Base-by-base conservation (phyloP, 306 rosid species). In the Acacia melanoxylon region DNA sequence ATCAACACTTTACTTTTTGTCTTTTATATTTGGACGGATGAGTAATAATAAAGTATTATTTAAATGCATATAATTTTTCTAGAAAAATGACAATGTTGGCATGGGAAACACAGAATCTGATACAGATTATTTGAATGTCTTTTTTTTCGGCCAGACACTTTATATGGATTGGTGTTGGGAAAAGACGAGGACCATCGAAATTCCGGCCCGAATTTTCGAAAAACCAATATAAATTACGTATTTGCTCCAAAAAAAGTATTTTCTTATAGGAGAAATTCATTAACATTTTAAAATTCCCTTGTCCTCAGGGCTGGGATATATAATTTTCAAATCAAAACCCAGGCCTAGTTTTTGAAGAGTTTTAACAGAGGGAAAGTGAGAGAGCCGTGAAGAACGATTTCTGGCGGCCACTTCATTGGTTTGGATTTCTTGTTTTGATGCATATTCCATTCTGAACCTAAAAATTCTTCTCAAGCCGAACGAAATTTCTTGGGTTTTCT, bases 181-280 rank as follows among this genome's bases (percentile, higher is more conserved):
- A n/a, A n/a, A 22, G 56, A n/a, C 51, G 9, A 67, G 33, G 51
- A 54, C 31, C 51, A 80, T 80, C 85, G 87, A 73, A 80, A 86
- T 49, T 83, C 51, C n/a, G 63, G 86, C 85, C 85, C 44, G n/a
- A 79, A 86, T 77, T 67, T 79, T 81, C 80, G 88, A 14, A 25
- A 42, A 70, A 78, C 73, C 80, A 10, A 58, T 3, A 48, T 48
- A 48, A 51, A 31, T 3, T 52, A 61, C 76, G 76, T 15, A 45
- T 6, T 24, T 42, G 58, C 58, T 37, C 8, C 8, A 35, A 37
- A 37, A 37, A 37, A 37, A 37, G 41, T 37, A 37, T 37, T 37
- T 37, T 37, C 41, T 37, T 37, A 1, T 5, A 37, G 8, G 41
- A 48, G 54, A 14, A 14, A 48, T 48, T 48, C 61, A 17, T 7